Evolutionary conservation across 2,329 filamentous ascomycete genomes (phyloP), one percentile per base, ranked within the genome.

Genomic region (Pseudomassariella vexata): DNA sequence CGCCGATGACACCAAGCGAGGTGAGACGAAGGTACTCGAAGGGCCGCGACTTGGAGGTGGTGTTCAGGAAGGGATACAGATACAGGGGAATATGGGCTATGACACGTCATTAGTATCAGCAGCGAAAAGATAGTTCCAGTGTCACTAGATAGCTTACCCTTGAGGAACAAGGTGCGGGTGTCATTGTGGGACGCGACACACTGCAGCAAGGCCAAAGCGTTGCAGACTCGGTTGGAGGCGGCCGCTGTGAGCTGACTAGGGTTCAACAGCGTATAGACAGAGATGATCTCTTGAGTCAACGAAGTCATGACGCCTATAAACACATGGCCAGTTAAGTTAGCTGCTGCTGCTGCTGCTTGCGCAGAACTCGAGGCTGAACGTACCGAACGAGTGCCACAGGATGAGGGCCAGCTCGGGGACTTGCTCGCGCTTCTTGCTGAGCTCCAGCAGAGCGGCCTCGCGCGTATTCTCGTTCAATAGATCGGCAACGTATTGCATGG

Each of bases 401-500:
- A 98, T 95, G 49, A 98, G 68, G 28, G 92, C 92, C 38, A 98
- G 70, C 65, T 98, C 92, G 1, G 92, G 90, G 11, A 98, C 92
- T 62, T 96, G 92, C 63, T 98, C 92, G 36, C 92, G 73, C 74
- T 98, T 98, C 71, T 98, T 98, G 66, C 90, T 96, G 31, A 98
- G 73, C 61, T 98, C 92, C 52, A 98, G 73, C 34, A 98, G 71
- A 30, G 92, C 92, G 5, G 86, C 82, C 66, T 96, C 92, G 41
- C 92, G 77, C 18, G 88, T 89, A 48, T 74, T 79, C 44, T 89
- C 85, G 57, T 88, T 90, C 54, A 96, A 73, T 36, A 95, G 72
- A 57, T 95, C 89, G 34, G 89, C 86, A 42, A 95, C 92, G 70
- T 87, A 95, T 42, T 80, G 80, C 60, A 95, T 78, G n/a, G 94